phyloP scores from a whole-genome alignment of 345 rosid species.

The Firmiana major region DNA sequence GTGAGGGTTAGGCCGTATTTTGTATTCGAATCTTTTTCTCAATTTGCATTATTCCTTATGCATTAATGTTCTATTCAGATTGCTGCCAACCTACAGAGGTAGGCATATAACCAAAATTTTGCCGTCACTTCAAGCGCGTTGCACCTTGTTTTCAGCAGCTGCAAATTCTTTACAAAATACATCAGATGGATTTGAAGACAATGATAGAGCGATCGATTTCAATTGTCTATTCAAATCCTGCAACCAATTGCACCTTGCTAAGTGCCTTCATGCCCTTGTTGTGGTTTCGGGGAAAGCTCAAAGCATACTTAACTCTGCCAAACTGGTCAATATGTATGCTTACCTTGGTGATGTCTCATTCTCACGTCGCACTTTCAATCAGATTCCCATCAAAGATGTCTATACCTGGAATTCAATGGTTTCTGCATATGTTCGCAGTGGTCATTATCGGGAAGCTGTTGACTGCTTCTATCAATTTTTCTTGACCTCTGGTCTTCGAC shows the following conservation, averaged over 20 bases:
- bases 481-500: constrained; percentile 42
- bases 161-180: constrained; percentile 24
- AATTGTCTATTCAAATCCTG: constrained; percentile 35
- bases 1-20: neutral
- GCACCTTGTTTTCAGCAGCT: constrained; percentile 27
- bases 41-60: neutral
- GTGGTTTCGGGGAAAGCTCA: constrained; percentile 35
- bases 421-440: constrained; percentile 41
- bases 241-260: constrained; percentile 29
- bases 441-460: constrained; percentile 32
- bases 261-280: constrained; percentile 41
- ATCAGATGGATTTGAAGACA: constrained; percentile 8
- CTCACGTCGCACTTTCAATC: constrained; percentile 37
- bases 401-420: constrained; percentile 57
- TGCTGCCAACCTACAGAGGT: constrained; percentile 32
- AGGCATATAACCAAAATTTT: constrained; percentile 23
- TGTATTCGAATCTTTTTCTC: neutral
- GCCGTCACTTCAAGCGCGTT: constrained; percentile 13
- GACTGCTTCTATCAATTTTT: constrained; percentile 38
- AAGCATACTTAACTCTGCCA: constrained; percentile 27
- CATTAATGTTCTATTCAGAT: constrained; percentile 23
- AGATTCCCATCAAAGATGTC: constrained; percentile 38
- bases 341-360: constrained; percentile 29
- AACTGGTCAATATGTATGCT: constrained; percentile 48
- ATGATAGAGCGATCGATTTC: constrained; percentile 28